These are phyloP conservation scores for Plasmodium cynomolgi DNA, from an alignment of 169 alveolate species.

Conservation along the genomic window DNA sequence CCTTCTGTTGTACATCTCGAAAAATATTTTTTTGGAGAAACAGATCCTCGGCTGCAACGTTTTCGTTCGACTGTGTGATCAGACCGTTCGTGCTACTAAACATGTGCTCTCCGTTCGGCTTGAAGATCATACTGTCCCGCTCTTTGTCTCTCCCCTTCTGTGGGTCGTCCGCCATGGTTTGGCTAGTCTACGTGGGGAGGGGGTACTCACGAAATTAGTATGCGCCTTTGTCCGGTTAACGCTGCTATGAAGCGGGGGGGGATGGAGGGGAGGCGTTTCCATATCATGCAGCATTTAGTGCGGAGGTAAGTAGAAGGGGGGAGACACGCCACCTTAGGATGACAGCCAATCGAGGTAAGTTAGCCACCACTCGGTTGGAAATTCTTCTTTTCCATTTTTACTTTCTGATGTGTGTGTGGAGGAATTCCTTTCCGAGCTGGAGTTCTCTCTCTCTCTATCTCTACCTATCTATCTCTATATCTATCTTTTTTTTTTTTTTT, in stretches of 20 bases:
- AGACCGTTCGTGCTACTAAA: not conserved
- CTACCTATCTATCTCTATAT: no score
- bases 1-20: constrained; percentile 16
- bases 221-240: no score
- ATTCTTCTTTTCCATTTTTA: not conserved
- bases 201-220: no score
- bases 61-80: not conserved
- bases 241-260: not conserved
- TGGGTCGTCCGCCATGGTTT: not conserved
- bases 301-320: no score
- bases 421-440: not conserved
- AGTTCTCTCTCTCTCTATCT: not conserved
- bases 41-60: constrained; percentile 9
- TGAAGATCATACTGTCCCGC: not conserved
- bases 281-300: no score
- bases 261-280: not conserved
- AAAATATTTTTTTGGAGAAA: constrained; percentile 3
- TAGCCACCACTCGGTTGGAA: not conserved
- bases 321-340: no score
- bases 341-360: not conserved
- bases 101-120: constrained; percentile 1
- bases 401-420: not conserved
- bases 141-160: not conserved
- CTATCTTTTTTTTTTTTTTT: not conserved
- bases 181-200: not conserved